Evolutionary conservation across 2,329 filamentous ascomycete genomes (phyloP), one percentile per base, ranked within the genome.

Genomic region (Fusarium sarcochroum): DNA sequence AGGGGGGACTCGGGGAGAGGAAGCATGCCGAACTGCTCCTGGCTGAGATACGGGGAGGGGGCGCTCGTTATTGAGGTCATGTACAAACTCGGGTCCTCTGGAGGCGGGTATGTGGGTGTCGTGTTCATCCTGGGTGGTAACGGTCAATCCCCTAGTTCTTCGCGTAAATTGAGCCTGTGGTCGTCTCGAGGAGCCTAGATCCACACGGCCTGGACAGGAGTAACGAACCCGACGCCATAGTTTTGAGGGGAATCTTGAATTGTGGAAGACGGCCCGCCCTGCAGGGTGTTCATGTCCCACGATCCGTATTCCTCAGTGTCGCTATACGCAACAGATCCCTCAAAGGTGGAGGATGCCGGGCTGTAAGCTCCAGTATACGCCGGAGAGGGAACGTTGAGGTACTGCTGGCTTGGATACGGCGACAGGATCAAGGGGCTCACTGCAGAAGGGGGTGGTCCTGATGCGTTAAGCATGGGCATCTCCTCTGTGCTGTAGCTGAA

Each of bases 401-500:
- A 90, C 71, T 89, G 86, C 70, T 84, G 83, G 67, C 80, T 80
- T 50, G 80, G 76, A 65, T 83, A 88, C 2, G 86, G 85, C 34
- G 86, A 89, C 53, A 89, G 79, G 70, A 83, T 81, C 74, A 89
- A 75, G 17, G 87, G 86, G 75, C 84, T 89, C 71, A 85, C 80
- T 42, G 84, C 83, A 44, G 83, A 82, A 44, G 80, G 82, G 44
- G 78, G 78, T 14, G 83, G 72, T 41, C 73, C 75, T 18, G 77
- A 82, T 18, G 82, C 80, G 63, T 83, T 82, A 72, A 89, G 80
- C 71, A 87, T 80, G 27, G 87, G 86, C 75, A 90, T 80, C 68
- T 89, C 86, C 75, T 90, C 88, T 53, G 86, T 84, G 76, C 88
- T 90, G 81, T 89, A 90, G 79, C 83, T 89, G 77, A 90, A 90